Percentiles rank a stretch among this genome's conserved stretches.
Evolutionary conservation across 2,329 filamentous ascomycete species (phyloP).

Genomic region (Stachybotrys elegans): DNA sequence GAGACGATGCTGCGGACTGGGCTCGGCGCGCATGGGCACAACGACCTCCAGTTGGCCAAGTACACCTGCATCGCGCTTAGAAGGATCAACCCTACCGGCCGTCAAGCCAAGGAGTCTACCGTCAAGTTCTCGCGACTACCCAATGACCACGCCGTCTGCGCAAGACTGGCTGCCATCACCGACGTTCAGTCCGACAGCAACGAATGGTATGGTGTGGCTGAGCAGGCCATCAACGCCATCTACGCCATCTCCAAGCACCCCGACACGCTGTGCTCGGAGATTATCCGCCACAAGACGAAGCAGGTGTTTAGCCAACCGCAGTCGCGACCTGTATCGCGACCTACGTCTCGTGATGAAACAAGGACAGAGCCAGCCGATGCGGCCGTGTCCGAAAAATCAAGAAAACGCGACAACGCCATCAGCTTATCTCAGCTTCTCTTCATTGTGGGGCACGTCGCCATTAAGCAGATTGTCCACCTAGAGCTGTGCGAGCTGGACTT

Average conservation of each 20-base stretch:
- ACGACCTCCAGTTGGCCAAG: slow-evolving; percentile 83
- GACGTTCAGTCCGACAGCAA: slow-evolving; percentile 85
- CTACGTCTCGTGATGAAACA: slow-evolving; percentile 36
- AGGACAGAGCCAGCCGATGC: slow-evolving; percentile 26
- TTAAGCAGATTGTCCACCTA: slow-evolving; percentile 98
- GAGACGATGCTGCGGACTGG: slow-evolving; percentile 91
- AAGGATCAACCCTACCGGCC: slow-evolving; percentile 80
- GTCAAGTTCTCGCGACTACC: slow-evolving; percentile 70
- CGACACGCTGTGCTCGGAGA: slow-evolving; percentile 85
- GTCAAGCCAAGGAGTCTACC: slow-evolving; percentile 69
- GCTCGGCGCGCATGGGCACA: slow-evolving; percentile 71
- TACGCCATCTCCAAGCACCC: slow-evolving; percentile 93
- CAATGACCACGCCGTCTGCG: slow-evolving; percentile 86
- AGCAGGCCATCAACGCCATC: slow-evolving; percentile 93
- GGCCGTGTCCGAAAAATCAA: slow-evolving; percentile 35
- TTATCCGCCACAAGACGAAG: slow-evolving; percentile 81
- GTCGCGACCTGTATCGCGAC: slow-evolving; percentile 36
- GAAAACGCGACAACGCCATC: slow-evolving; percentile 62
- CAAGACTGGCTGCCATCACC: slow-evolving; percentile 74
- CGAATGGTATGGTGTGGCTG: slow-evolving; percentile 93
- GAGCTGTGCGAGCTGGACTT: slow-evolving; percentile 98
- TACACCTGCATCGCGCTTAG: slow-evolving; percentile 92
- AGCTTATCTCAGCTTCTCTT: slow-evolving; percentile 88
- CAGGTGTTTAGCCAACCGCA: slow-evolving; percentile 60
- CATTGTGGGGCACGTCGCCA: slow-evolving; percentile 91